Evolutionary conservation across 140 eudicot genomes (phyloP).

Genomic region (Ambrosia hybrid): DNA sequence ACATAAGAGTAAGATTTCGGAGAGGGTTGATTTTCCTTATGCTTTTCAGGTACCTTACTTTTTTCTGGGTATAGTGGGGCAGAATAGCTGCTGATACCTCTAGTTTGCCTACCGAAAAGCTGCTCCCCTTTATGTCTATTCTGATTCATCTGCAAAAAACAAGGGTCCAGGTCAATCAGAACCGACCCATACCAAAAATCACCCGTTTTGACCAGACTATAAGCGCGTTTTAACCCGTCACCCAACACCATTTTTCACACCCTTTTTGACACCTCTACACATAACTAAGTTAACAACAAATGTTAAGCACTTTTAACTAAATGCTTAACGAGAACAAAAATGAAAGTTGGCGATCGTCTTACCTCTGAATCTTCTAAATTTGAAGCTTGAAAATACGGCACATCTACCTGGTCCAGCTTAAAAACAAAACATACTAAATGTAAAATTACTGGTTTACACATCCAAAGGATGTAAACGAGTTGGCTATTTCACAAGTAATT

Average conservation of each 20-base stretch:
- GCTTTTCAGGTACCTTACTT: slow-evolving; percentile 57
- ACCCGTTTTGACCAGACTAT: background rate
- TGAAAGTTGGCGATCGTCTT: slow-evolving; percentile 9
- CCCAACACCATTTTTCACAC: too few species aligned
- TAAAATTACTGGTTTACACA: background rate
- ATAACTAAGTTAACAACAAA: background rate
- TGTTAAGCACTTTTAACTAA: background rate
- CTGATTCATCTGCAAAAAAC: slow-evolving; percentile 39
- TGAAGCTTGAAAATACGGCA: slow-evolving; percentile 41
- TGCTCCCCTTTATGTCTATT: slow-evolving; percentile 55
- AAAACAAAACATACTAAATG: slow-evolving; percentile 7
- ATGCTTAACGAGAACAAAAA: background rate
- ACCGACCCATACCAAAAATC: background rate
- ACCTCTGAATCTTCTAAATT: slow-evolving; percentile 54
- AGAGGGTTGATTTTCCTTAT: slow-evolving; percentile 49
- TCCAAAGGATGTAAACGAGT: slow-evolving; percentile 6
- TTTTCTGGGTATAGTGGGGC: slow-evolving; percentile 88
- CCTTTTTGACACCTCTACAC: background rate
- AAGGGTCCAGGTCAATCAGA: background rate
- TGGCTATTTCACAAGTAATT: slow-evolving; percentile 2
- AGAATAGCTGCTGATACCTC: slow-evolving; percentile 72
- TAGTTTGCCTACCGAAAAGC: slow-evolving; percentile 38
- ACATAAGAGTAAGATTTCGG: slow-evolving; percentile 62
- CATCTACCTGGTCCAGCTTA: slow-evolving; percentile 66
- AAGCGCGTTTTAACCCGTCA: background rate